A percentile compares a stretch with the other conserved stretches of the same genome.
phyloP scores from a whole-genome alignment of 176 grass and related monocot species.

The Avena eriantha region DNA sequence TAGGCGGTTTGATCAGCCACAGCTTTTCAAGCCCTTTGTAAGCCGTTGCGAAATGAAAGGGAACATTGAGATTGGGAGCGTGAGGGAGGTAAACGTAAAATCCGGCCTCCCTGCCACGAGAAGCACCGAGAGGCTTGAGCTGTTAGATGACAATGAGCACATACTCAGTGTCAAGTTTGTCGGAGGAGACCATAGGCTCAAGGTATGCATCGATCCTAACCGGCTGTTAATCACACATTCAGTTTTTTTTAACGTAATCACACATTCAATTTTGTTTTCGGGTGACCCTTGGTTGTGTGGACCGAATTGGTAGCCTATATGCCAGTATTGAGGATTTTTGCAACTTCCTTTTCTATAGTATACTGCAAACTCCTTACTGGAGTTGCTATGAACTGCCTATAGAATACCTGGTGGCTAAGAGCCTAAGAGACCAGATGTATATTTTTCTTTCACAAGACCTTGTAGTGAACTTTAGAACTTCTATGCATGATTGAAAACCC shows the following conservation, averaged over 20 bases:
- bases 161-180: slow-evolving; percentile 93
- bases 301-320: background rate
- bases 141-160: slow-evolving; percentile 85
- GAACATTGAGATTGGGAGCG: slow-evolving; percentile 81
- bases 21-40: slow-evolving; percentile 95
- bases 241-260: background rate
- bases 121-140: slow-evolving; percentile 84
- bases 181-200: slow-evolving; percentile 85
- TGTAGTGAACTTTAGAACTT: background rate
- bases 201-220: slow-evolving; percentile 57
- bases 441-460: background rate
- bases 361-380: background rate
- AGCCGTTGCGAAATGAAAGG: slow-evolving; percentile 89
- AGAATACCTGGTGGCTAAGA: background rate
- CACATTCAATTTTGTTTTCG: background rate
- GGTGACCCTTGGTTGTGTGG: background rate
- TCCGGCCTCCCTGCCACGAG: slow-evolving; percentile 88
- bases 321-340: background rate
- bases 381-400: background rate
- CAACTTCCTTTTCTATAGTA: background rate
- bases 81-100: slow-evolving; percentile 95
- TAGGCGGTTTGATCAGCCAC: slow-evolving; percentile 96
- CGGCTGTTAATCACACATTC: slow-evolving; percentile 5
- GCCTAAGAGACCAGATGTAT: background rate
- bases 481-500: background rate